Evolutionary conservation across 1,139 yeast species (phyloP).

Genomic region (Diutina pseudorugosa): DNA sequence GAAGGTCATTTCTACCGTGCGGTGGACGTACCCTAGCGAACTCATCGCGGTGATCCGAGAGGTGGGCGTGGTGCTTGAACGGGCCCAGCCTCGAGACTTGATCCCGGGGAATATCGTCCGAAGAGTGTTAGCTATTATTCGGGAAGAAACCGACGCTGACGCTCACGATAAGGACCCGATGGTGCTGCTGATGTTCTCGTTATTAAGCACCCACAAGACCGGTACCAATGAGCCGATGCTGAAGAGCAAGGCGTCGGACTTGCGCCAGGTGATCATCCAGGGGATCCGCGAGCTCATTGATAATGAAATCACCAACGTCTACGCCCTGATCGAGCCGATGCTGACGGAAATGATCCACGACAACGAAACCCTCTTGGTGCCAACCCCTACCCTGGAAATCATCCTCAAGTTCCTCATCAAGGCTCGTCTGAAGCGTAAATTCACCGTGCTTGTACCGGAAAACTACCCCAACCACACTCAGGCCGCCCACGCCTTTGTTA

Average conservation of each 20-base stretch:
- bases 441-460: constrained; percentile 88
- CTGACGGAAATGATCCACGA: constrained; percentile 92
- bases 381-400: constrained; percentile 87
- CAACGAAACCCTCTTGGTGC: constrained; percentile 80
- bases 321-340: constrained; percentile 84
- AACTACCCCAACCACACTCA: constrained; percentile 79
- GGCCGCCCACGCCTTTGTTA: constrained; percentile 69
- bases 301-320: constrained; percentile 69
- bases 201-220: constrained; percentile 35
- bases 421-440: constrained; percentile 82
- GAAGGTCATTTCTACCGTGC: constrained; percentile 80
- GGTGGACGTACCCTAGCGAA: constrained; percentile 74
- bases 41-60: constrained; percentile 57
- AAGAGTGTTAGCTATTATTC: constrained; percentile 72
- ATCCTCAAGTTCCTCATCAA: constrained; percentile 77
- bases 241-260: constrained; percentile 44
- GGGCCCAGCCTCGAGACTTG: constrained; percentile 68
- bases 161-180: constrained; percentile 34
- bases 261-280: constrained; percentile 82
- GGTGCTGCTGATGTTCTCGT: constrained; percentile 79
- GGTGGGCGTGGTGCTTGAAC: constrained; percentile 45
- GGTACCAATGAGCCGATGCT: constrained; percentile 7
- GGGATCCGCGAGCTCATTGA: constrained; percentile 90
- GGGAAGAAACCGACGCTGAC: constrained; percentile 73
- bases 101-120: constrained; percentile 86